Base-by-base conservation (phyloP, 805 yeast species). In the Hanseniaspora valbyensis region DNA sequence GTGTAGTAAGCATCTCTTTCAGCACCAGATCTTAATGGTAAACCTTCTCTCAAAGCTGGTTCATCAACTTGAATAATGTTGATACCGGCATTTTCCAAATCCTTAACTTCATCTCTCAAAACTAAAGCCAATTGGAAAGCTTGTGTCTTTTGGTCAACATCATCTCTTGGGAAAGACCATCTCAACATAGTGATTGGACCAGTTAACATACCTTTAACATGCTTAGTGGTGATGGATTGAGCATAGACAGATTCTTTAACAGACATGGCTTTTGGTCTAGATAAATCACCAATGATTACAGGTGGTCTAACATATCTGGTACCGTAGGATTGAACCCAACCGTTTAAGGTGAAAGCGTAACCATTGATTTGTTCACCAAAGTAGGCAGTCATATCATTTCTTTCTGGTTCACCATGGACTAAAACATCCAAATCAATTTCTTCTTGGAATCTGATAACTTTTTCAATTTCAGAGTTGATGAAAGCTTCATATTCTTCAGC, bases 131-230 rank as follows among this genome's bases (percentile, higher is more conserved):
- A 83, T 80, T 92, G 98, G 70, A 84, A 78, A 62, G 96, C 87
- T 78, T 92, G 98, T 61, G 80, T 78, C 76, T 84, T 78, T 75
- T 84, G 89, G 57, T 95, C 76, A 61, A 90, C 83, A 66, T 92
- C 98, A 69, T 89, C 90, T 83, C 98, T 87, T 77, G 98, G 98
- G 96, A 92, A 92, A 63, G 98, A 92, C 98, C 98, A 92, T 81
- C 98, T 86, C 71, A 92, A 83, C 75, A 95, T 87, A 69, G 98
- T 92, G 65, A 92, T 92, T 70, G 98, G 98, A 75, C 98, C 98
- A 69, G 98, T 89, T 70, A 92, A 83, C 98, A 92, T 92, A 86
- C 98, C 98, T 81, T 92, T 92, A 80, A 92, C 85, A 69, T 96
- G 96, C 77, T 84, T 85, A 64, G 79, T 72, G 66, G 96, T 88